Base-by-base conservation (phyloP, 176 grass and related monocot genomes). In the Carex kokanica region DNA sequence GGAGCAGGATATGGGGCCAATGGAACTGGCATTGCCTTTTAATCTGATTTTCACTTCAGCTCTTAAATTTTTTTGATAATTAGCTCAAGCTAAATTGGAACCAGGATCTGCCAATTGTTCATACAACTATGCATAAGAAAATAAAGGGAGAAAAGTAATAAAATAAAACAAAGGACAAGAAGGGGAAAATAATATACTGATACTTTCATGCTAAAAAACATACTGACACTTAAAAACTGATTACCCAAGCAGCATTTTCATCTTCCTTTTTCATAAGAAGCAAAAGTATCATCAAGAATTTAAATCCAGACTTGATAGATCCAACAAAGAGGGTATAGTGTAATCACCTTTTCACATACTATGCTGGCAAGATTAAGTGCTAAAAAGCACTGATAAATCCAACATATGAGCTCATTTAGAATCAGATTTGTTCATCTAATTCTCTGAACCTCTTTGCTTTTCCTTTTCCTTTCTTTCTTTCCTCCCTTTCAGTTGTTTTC, bases 1-100 rank as follows among this genome's bases (percentile, higher is more conserved):
- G 88, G 90, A 86, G 90, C 78, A 51, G 95, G 95, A 84, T 94
- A 94, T 20, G 95, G 95, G 31, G 85, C 95, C 88, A 98, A 91
- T 75, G 95, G 92, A 92, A 94, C 95, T 85, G 92, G 90, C 95
- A 98, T 98, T 94, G 90, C 90, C 57, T 85, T 89, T 71, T 88
- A 87, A 84, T 64, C 61, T 78, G 74, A 84, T 47, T 66, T 85
- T 79, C 62, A 80, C 54, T 51, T 86, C 27, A 67, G 60, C 41
- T 36, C 59, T 79, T 25, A 17, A 71, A 65, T 29, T 25, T 17
- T 34, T 59, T 38, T 53, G 27, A 80, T 80, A 64, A 52, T 34
- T 10, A 41, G 61, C 72, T 79, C 47, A 62, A 79, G 11, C 23
- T 60, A 85, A 64, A 86, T 62, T 78, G 78, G 49, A 68, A 71